Evolutionary conservation across 2,329 filamentous ascomycete species (phyloP).

Genomic region (Sclerotinia trifoliorum): DNA sequence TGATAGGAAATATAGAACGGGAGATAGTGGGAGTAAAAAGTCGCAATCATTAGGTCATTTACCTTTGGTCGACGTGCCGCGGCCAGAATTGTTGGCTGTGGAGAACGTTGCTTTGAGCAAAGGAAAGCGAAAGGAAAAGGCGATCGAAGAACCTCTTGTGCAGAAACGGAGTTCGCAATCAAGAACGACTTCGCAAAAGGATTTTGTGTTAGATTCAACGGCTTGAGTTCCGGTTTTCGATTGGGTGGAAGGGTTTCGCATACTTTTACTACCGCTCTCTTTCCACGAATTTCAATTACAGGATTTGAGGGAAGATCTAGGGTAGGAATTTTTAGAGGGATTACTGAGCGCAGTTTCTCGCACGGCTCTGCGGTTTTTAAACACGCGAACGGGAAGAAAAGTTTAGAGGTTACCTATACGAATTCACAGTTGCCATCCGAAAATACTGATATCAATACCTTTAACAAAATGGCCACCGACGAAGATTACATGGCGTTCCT

Average conservation of each 20-base stretch:
- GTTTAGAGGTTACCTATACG: neutral
- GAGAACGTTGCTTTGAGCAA: neutral
- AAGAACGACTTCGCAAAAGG: neutral
- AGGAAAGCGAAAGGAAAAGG: neutral
- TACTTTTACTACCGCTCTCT: neutral
- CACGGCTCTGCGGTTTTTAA: neutral
- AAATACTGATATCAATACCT: neutral
- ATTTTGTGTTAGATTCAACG: neutral
- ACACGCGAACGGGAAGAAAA: neutral
- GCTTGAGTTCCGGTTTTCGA: neutral
- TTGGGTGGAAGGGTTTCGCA: conserved; percentile 9
- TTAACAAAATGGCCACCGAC: conserved; percentile 65
- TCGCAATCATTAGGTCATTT: conserved; percentile 22
- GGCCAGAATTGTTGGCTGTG: neutral
- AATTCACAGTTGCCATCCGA: neutral
- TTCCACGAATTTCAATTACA: neutral
- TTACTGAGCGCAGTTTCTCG: neutral
- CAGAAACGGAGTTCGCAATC: neutral
- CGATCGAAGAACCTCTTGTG: neutral
- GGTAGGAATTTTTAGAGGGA: neutral
- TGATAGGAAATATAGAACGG: neutral
- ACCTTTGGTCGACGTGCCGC: conserved; percentile 6
- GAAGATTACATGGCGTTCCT: conserved; percentile 82
- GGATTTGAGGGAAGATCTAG: neutral
- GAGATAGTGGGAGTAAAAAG: neutral